Evolutionary conservation across 768 basidiomycete genomes (phyloP), one percentile per base, ranked within the genome.

Genomic region (Hericium rajendrae): DNA sequence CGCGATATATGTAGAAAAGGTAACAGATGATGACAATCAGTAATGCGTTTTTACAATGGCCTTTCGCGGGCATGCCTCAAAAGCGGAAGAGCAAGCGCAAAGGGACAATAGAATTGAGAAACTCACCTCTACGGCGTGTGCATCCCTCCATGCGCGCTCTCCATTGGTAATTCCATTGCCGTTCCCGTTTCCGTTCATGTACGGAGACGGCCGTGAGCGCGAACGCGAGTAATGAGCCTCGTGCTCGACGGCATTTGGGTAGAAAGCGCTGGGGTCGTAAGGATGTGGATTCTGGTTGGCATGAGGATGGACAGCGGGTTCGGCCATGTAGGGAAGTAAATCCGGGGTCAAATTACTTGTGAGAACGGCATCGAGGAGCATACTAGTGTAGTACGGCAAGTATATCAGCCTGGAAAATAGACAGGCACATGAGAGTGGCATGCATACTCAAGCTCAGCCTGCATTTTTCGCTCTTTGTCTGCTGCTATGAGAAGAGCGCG

Each of bases 311-410:
- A 20, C n/a, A 10, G 38, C n/a, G 41, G 53, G 18, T 46, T 40
- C 43, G 43, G 22, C 50, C 55, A 38, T 49, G 55, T 13, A 51
- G 6, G 55, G 22, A 3, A 32, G 40, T 1, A 50, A 32, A 15
- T 50, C 58, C 4, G 54, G 22, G 1, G 49, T 12, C 13, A 53
- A 16, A 11, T 13, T 4, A 15, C 46, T 37, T 10, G 59, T 28
- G 53, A 60, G 56, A 12, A 57, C 61, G 20, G 61, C 54, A 51
- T 62, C 61, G n/a, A 62, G 26, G n/a, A 62, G 59, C 61, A 62
- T 62, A 28, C 61, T 62, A 40, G 15, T 2, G 6, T 13, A 32
- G 32, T 32, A 2, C 6, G 32, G 32, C 32, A 32, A 32, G 9
- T 24, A 26, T 22, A 6, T 38, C 6, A 22, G 20, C 6, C 11